phyloP scores from a whole-genome alignment of 306 rosid genomes.

The Pyrus communis region DNA sequence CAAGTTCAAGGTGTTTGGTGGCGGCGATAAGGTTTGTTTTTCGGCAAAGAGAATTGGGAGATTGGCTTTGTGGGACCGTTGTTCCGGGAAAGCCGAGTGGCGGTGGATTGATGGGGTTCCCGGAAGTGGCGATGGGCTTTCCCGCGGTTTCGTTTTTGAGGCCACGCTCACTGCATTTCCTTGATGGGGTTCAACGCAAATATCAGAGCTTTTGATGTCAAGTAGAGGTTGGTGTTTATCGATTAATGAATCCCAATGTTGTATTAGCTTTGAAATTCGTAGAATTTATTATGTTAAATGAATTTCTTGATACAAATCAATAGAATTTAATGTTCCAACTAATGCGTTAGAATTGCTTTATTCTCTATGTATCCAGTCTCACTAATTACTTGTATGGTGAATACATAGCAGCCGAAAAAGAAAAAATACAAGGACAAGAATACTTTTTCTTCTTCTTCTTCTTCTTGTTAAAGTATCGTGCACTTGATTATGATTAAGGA shows the following conservation, averaged over 20 bases:
- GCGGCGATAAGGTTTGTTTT: constrained; percentile 63
- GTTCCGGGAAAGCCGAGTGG: constrained; percentile 42
- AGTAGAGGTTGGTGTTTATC: constrained; percentile 7
- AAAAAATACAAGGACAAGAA: background rate
- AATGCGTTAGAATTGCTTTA: background rate
- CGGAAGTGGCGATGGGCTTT: constrained; percentile 54
- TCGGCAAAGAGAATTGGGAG: constrained; percentile 65
- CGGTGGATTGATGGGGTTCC: constrained; percentile 67
- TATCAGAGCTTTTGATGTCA: background rate
- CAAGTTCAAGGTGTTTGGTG: constrained; percentile 82
- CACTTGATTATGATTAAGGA: background rate
- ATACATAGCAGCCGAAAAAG: background rate
- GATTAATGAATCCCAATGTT: background rate
- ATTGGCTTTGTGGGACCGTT: constrained; percentile 67
- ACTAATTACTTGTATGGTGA: background rate
- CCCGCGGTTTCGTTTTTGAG: constrained; percentile 63
- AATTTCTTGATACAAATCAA: background rate
- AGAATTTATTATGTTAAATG: background rate
- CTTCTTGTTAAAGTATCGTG: background rate
- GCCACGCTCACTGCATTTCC: constrained; percentile 68
- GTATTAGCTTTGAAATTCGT: background rate
- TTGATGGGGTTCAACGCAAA: constrained; percentile 17
- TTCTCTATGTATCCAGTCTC: background rate
- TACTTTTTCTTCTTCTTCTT: too few species aligned
- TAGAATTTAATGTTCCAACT: background rate